Percentiles rank a stretch among this genome's conserved stretches.
Conservation (phyloP, 2,329 filamentous ascomycete species). For the Bipolaris sorokiniana region DNA sequence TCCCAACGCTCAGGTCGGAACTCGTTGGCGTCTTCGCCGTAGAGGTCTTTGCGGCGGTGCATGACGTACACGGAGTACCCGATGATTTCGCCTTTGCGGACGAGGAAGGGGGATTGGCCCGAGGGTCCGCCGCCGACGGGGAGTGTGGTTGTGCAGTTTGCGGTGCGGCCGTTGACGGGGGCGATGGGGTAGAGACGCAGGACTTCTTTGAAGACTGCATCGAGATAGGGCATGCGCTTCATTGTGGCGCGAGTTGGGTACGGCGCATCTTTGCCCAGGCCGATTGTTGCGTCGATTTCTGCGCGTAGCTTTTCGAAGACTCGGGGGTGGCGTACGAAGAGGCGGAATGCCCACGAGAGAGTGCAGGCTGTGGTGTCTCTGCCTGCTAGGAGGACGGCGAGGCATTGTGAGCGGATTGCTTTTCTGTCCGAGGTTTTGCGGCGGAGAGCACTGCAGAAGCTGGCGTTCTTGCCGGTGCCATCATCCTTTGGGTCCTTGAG, state of each 20-base stretch:
- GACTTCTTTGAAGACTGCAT: conserved; percentile 40
- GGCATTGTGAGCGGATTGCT: conserved; percentile 79
- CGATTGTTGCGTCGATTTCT: conserved; percentile 33
- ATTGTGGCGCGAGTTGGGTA: conserved; percentile 17
- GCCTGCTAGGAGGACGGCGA: conserved; percentile 81
- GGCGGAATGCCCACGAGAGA: conserved; percentile 72
- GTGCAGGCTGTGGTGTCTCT: conserved; percentile 85
- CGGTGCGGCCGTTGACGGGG: conserved; percentile 33
- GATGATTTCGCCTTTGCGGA: conserved; percentile 36
- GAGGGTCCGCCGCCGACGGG: conserved; percentile 42
- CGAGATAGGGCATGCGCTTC: conserved; percentile 4
- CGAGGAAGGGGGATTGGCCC: conserved; percentile 36
- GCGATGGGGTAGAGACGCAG: conserved; percentile 43
- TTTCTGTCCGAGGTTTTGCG: conserved; percentile 69
- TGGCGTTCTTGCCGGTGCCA: conserved; percentile 42
- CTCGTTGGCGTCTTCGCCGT: conserved; percentile 41
- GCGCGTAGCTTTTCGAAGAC: conserved; percentile 37
- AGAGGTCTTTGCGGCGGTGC: conserved; percentile 44
- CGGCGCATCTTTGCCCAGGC: conserved; percentile 28
- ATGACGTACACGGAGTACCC: conserved; percentile 39
- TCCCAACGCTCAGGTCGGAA: conserved; percentile 46
- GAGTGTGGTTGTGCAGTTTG: conserved; percentile 33
- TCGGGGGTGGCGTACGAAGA: conserved; percentile 44
- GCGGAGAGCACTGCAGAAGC: conserved; percentile 85
- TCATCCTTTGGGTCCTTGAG: conserved; percentile 24